Evolutionary conservation across 1,284 basidiomycete species (phyloP).

Genomic region (Neolentinus lepideus): DNA sequence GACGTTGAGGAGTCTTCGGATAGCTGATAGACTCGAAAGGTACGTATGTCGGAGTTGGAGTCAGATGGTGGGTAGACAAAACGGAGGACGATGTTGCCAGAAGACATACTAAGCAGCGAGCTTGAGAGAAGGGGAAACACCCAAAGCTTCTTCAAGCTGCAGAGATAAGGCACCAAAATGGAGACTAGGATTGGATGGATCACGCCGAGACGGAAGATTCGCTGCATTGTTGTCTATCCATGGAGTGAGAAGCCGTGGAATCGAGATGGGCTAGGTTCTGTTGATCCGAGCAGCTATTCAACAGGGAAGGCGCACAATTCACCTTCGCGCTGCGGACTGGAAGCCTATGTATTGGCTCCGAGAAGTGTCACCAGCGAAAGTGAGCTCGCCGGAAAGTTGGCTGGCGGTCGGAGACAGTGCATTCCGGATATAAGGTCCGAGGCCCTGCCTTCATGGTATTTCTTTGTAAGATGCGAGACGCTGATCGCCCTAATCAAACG

Average conservation of each 20-base stretch:
- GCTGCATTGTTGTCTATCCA: no score
- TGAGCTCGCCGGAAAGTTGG: no score
- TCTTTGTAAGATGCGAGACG: no score
- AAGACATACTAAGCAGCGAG: conserved; percentile 17
- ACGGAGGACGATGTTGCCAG: conserved; percentile 30
- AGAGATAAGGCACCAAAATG: neutral
- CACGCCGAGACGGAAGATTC: no score
- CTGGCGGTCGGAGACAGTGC: no score
- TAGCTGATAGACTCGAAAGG: conserved; percentile 34
- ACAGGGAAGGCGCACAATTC: no score
- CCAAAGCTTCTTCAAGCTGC: neutral
- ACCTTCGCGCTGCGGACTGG: no score
- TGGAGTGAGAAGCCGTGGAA: neutral
- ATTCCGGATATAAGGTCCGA: no score
- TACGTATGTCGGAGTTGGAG: conserved; percentile 32
- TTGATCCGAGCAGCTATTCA: neutral
- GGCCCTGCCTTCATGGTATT: no score
- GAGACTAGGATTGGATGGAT: neutral
- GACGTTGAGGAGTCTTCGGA: conserved; percentile 21
- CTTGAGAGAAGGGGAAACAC: neutral
- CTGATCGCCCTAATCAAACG: no score
- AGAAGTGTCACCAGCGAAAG: no score
- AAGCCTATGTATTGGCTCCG: no score
- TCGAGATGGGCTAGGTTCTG: neutral
- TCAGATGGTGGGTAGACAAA: conserved; percentile 29